phyloP scores from a whole-genome alignment of 768 basidiomycete species.

The Mycena metata region DNA sequence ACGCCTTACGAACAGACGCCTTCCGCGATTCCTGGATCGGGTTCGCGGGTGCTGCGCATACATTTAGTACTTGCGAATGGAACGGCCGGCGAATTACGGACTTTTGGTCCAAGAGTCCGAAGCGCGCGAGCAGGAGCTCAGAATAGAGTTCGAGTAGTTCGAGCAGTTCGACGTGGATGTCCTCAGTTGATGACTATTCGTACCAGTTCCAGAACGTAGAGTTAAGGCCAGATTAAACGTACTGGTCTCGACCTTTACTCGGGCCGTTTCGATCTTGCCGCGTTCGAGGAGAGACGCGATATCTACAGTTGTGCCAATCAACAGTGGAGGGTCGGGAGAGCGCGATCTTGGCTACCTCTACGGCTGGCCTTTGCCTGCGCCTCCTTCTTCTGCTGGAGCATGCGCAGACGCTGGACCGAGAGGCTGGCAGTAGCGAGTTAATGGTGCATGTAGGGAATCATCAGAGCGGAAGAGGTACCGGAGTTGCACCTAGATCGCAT shows the following conservation, averaged over 20 bases:
- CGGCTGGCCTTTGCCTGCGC: conserved; percentile 80
- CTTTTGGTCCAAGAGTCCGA: conserved; percentile 92
- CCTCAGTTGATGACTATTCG: conserved; percentile 83
- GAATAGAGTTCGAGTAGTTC: conserved; percentile 96
- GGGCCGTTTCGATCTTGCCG: conserved; percentile 86
- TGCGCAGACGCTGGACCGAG: conserved; percentile 87
- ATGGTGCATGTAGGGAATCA: conserved; percentile 11
- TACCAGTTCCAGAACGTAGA: too few relatives aligned
- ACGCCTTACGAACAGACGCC: conserved; percentile 70
- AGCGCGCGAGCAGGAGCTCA: conserved; percentile 93
- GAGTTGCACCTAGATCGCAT: conserved; percentile 55
- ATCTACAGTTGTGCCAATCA: conserved; percentile 49
- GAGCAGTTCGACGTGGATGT: conserved; percentile 87
- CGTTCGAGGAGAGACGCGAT: conserved; percentile 85
- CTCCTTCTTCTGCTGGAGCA: conserved; percentile 92
- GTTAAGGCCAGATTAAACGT: too few relatives aligned
- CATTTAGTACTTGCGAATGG: conserved; percentile 32
- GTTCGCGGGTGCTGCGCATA: conserved; percentile 74
- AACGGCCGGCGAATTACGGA: conserved; percentile 53
- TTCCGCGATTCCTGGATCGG: conserved; percentile 89
- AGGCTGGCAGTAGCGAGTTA: conserved; percentile 60
- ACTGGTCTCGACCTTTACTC: conserved; percentile 89
- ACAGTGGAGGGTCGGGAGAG: not conserved
- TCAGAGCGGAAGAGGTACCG: conserved; percentile 48
- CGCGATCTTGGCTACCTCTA: conserved; percentile 53